Percentiles rank a stretch among this genome's conserved stretches.
Conservation (phyloP, 129 eudicot species). For the Flaveria brownii region DNA sequence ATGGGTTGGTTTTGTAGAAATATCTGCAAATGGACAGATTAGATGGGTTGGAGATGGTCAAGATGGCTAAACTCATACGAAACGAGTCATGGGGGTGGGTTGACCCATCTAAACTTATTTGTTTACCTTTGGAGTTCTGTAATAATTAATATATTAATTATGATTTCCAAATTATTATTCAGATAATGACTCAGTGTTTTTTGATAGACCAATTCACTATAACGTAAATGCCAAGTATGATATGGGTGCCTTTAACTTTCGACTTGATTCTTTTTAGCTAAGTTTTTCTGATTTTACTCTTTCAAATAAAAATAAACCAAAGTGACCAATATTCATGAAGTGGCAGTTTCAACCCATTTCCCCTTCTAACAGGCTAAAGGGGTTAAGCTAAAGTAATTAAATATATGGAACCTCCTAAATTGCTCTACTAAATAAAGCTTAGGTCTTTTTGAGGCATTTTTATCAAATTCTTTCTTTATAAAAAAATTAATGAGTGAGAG, state of each 20-base stretch:
- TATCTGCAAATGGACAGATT: not conserved
- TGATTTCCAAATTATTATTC: not conserved
- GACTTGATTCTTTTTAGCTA: not conserved
- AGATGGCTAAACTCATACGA: not conserved
- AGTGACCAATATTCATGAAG: not conserved
- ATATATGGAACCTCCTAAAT: not conserved
- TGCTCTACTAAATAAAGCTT: not conserved
- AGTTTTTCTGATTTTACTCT: not conserved
- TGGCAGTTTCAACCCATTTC: not conserved
- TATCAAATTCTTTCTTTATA: not conserved
- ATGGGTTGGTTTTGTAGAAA: not conserved
- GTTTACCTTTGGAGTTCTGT: not conserved
- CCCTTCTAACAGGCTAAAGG: not conserved
- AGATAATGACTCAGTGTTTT: not conserved
- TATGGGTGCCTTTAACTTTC: not conserved
- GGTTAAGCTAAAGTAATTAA: not conserved
- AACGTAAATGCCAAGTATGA: not conserved
- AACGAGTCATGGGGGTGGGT: not conserved
- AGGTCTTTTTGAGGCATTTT: not conserved
- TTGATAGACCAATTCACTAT: not conserved
- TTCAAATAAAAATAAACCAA: not conserved
- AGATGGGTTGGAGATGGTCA: not conserved
- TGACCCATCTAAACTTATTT: not conserved
- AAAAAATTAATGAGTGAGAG: not conserved
- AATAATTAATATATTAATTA: not conserved